Conservation (phyloP, 345 rosid genomes). For the Psidium guajava region DNA sequence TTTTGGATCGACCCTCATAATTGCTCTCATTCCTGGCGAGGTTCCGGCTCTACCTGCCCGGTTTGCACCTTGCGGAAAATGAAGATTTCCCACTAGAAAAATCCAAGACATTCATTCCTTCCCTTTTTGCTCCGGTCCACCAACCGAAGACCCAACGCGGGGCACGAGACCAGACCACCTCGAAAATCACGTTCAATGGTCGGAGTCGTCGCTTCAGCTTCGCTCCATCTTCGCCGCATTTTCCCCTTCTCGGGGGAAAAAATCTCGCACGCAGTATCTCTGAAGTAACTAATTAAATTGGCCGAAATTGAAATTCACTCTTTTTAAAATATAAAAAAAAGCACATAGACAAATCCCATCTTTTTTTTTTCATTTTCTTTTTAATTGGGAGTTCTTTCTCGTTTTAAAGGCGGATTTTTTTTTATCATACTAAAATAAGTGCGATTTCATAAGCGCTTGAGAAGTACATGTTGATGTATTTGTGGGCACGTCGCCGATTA, state of each 20-base stretch:
- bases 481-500: fast-evolving
- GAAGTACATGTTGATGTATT: fast-evolving
- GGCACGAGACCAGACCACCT: neutral
- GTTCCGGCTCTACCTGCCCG: neutral
- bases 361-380: too few relatives aligned
- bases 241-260: neutral
- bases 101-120: too few relatives aligned
- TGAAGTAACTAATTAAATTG: neutral
- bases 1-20: neutral
- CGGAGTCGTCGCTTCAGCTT: neutral
- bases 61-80: too few relatives aligned
- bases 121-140: neutral
- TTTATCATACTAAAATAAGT: neutral
- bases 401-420: neutral
- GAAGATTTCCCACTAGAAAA: too few relatives aligned
- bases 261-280: neutral
- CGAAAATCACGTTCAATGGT: neutral
- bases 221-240: neutral
- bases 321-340: too few relatives aligned
- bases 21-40: neutral
- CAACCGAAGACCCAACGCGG: neutral
- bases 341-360: neutral
- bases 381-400: too few relatives aligned
- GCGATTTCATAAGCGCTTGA: neutral
- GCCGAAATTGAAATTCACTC: neutral